Base-by-base conservation (phyloP, 1,284 basidiomycete species). In the Melampsora larici-populina region DNA sequence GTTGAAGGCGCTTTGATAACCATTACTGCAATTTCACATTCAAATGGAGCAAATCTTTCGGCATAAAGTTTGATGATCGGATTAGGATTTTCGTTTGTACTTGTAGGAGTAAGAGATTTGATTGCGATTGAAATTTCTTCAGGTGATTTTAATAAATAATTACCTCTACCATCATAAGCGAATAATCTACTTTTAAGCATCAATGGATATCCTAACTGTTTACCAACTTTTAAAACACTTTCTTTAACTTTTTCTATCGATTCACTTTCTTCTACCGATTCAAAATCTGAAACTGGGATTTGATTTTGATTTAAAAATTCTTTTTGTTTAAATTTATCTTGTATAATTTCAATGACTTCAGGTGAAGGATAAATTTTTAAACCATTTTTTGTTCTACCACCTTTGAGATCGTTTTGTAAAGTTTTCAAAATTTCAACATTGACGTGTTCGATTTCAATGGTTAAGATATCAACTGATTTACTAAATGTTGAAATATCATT, bases 381-480 rank as follows among this genome's bases (percentile, higher is more conserved):
- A 13, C 80, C 80, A 40, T 79, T 76, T 48, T 81, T 80, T 9
- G 80, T 80, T 33, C 82, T 71, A 15, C 82, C 81, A 18, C 79
- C 79, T 9, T 70, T 62, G 4, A 73, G 51, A 13, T 86, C 84
- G 33, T 84, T 82, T 81, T 89, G 87, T 8, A 93, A 87, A 60
- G 89, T 86, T 77, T 90, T 89, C 8, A 99, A 87, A 0, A 93
- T 89, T 31, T 86, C 86, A 7, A 89, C 93, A 81, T 97, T 90
- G 77, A 99, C 94, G 82, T 99, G 96, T 85, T 99, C 96, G 67
- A 99, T 99, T 86, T 99, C 96, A 72, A 97, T 90, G 0, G 97
- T 99, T 74, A 99, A 86, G 55, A 99, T 86, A 82, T 98, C 93
- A 51, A 93, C 94, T 83, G 90, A 89, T 26, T 84, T 80, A 0